Percentiles rank a stretch among this genome's conserved stretches.
These are phyloP conservation scores for Pestalotiopsis sp. DNA, from an alignment of 2,329 filamentous ascomycete species.

Conservation along the genomic window DNA sequence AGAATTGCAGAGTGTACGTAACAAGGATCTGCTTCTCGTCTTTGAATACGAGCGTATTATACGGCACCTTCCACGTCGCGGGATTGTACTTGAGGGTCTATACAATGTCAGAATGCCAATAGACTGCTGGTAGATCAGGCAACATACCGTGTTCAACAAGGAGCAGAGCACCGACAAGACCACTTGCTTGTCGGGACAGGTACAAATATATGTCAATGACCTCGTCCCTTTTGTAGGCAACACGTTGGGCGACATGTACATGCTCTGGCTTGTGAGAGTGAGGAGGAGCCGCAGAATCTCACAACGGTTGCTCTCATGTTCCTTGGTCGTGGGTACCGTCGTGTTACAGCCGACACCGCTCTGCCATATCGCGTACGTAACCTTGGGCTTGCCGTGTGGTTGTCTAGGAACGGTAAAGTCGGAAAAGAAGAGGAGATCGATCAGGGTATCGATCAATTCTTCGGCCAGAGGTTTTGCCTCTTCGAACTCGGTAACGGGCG, in stretches of 20 bases:
- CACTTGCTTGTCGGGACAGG: slow-evolving; percentile 85
- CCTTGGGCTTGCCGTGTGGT: slow-evolving; percentile 71
- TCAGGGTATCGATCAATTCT: slow-evolving; percentile 85
- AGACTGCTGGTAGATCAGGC: neutral
- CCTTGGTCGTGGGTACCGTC: slow-evolving; percentile 82
- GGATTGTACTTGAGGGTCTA: slow-evolving; percentile 95
- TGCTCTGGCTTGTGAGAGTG: slow-evolving; percentile 83
- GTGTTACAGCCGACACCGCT: slow-evolving; percentile 96
- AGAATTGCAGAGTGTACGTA: slow-evolving; percentile 85
- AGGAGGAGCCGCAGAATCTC: slow-evolving; percentile 86
- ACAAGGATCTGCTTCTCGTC: slow-evolving; percentile 89
- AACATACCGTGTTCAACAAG: slow-evolving; percentile 82
- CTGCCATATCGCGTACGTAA: slow-evolving; percentile 95
- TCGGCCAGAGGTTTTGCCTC: slow-evolving; percentile 86
- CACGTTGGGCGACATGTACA: slow-evolving; percentile 82
- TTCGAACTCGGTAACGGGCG: slow-evolving; percentile 66
- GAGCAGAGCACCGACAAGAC: slow-evolving; percentile 91
- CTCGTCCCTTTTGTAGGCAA: slow-evolving; percentile 82
- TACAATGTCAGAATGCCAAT: neutral
- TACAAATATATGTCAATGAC: slow-evolving; percentile 85
- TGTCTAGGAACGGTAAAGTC: slow-evolving; percentile 82
- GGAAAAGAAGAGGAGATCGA: slow-evolving; percentile 88
- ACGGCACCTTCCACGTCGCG: slow-evolving; percentile 88
- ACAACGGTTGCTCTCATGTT: slow-evolving; percentile 88
- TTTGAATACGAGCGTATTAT: slow-evolving; percentile 88